Conservation (phyloP, 805 yeast genomes). For the Saitoella complicata region DNA sequence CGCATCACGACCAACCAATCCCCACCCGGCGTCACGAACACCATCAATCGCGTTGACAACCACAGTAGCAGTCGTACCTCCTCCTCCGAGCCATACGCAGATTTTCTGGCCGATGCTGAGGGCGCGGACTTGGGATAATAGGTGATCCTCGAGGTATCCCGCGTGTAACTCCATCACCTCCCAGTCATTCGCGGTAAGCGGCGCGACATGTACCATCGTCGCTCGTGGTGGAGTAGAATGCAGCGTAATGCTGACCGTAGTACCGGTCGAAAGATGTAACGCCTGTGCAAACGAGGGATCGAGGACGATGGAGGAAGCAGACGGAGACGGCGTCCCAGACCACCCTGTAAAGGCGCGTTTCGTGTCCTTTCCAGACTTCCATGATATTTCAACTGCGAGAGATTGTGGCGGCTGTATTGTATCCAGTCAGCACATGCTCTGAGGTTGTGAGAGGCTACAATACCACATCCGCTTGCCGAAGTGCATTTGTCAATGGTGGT, state of each 20-base stretch:
- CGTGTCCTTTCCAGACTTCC: slow-evolving; percentile 13
- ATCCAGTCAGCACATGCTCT: not conserved
- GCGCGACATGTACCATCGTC: slow-evolving; percentile 57
- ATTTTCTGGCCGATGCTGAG: slow-evolving; percentile 27
- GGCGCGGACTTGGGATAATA: slow-evolving; percentile 68
- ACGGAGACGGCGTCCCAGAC: slow-evolving; percentile 38
- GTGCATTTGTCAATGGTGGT: slow-evolving; percentile 26
- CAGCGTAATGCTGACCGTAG: slow-evolving; percentile 26
- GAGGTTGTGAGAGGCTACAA: no score
- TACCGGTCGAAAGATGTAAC: slow-evolving; percentile 30
- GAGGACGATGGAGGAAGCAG: slow-evolving; percentile 30
- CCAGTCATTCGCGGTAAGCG: slow-evolving; percentile 69
- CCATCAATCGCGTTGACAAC: slow-evolving; percentile 33
- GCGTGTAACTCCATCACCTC: slow-evolving; percentile 77
- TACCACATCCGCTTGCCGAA: slow-evolving; percentile 36
- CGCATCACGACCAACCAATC: slow-evolving; percentile 23
- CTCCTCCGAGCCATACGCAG: no score
- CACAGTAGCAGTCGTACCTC: slow-evolving; percentile 35
- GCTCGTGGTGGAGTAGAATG: slow-evolving; percentile 37
- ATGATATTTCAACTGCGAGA: slow-evolving; percentile 32
- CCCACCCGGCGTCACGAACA: slow-evolving; percentile 14
- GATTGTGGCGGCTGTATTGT: slow-evolving; percentile 30
- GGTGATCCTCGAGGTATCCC: slow-evolving; percentile 50
- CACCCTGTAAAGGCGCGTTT: slow-evolving; percentile 38
- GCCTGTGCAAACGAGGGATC: slow-evolving; percentile 51